These are phyloP conservation scores for Lyophyllum shimeji DNA, from an alignment of 768 basidiomycete genomes.

Conservation along the genomic window DNA sequence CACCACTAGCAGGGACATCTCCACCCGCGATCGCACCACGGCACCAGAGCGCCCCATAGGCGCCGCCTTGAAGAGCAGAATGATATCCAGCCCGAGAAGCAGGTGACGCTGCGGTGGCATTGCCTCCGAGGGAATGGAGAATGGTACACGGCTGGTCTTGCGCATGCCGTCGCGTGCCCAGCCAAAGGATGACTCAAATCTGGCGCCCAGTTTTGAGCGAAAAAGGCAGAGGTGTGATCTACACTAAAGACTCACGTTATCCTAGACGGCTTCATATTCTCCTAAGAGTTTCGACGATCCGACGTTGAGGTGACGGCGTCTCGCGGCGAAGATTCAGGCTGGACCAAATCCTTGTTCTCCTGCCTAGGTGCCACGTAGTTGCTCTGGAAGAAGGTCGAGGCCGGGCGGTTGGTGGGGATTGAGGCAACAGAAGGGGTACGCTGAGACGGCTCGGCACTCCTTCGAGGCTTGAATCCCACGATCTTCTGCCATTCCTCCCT, in stretches of 20 bases:
- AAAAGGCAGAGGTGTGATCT: background rate
- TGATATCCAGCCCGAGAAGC: background rate
- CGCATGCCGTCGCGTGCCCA: background rate
- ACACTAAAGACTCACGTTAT: background rate
- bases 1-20: background rate
- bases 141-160: background rate
- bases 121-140: background rate
- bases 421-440: background rate
- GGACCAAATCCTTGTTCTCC: background rate
- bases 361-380: constrained; percentile 1
- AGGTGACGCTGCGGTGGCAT: background rate
- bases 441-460: constrained; percentile 6
- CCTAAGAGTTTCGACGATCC: background rate
- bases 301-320: background rate
- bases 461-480: constrained; percentile 45
- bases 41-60: background rate
- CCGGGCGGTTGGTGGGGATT: background rate
- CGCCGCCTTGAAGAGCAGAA: background rate
- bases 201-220: background rate
- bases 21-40: background rate
- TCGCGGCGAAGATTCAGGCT: background rate
- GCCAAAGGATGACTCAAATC: background rate
- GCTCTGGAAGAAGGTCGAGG: constrained; percentile 13
- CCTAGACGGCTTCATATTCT: background rate
- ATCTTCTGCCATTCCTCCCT: constrained; percentile 47